Evolutionary conservation across 2,329 filamentous ascomycete species (phyloP), one percentile per base, ranked within the genome.

Genomic region (Pezicula radicicola): DNA sequence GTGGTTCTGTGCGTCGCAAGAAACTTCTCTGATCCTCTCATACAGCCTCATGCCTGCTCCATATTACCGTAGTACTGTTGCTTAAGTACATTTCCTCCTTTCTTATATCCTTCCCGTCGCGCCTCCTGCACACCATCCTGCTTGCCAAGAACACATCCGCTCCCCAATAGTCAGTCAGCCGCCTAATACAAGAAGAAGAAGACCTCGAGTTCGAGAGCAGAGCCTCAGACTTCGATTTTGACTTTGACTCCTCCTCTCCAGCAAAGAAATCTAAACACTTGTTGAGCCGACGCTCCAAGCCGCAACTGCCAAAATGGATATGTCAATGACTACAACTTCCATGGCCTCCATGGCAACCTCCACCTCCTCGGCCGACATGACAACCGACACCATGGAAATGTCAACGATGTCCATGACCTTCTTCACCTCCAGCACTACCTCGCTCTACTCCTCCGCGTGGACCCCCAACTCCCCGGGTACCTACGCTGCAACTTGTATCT

Each of bases 401-500:
- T 56, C 59, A 12, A 52, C 51, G 47, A 83, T 82, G 80, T 61
- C 66, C 43, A 82, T 81, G 78, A 70, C 73, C 55, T 94, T 94
- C 77, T 85, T 85, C 60, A 82, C 78, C 57, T 72, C 75, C 51
- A 81, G 81, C 44, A 70, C 67, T 50, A 89, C 85, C 1, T 76
- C 85, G 3, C 76, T 91, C 43, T 90, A 78, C 73, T 85, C 89
- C 15, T 68, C 72, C 19, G 68, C 75, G 48, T 97, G 92, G 91
- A 87, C 88, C 2, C 93, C 93, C 5, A 71, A 66, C 27, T 85
- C 74, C 35, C 74, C 78, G 6, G 90, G 87, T 61, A 74, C 79
- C 54, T 97, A 97, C 70, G 91, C 90, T 2, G 93, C 84, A 51
- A 96, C 91, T 27, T 96, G 93, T 75, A 89, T 97, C 68, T 97